Evolutionary conservation across 495 filamentous ascomycete species (phyloP).

Genomic region (Cairneyella variabilis): DNA sequence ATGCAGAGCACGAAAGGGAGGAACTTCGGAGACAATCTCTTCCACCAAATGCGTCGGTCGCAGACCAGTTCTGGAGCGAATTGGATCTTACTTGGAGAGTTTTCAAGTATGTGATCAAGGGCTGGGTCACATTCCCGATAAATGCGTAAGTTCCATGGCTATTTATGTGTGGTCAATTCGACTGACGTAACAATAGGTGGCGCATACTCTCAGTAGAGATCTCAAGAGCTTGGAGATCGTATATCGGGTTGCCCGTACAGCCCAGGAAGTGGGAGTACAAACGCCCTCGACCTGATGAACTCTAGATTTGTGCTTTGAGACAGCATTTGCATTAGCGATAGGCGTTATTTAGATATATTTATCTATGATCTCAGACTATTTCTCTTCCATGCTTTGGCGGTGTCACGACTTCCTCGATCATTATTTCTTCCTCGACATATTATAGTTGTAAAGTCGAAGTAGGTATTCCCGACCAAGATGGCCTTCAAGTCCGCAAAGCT

Average conservation of each 20-base stretch:
- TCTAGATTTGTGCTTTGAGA: background rate
- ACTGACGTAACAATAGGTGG: background rate
- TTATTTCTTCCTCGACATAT: no score
- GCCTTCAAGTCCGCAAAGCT: no score
- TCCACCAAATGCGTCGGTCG: slow-evolving; percentile 37
- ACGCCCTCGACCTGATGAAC: background rate
- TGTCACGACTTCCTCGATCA: no score
- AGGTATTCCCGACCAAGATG: no score
- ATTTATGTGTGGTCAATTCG: no score
- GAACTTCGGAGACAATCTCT: slow-evolving; percentile 26
- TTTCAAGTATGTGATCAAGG: slow-evolving; percentile 58
- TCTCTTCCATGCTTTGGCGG: no score
- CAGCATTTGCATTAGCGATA: background rate
- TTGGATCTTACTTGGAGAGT: slow-evolving; percentile 55
- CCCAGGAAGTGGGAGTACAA: background rate
- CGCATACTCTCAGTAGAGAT: background rate
- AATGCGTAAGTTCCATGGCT: slow-evolving; percentile 59
- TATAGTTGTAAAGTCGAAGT: no score
- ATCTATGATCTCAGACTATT: slow-evolving; percentile 3
- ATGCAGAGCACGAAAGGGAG: slow-evolving; percentile 39
- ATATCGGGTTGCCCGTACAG: background rate
- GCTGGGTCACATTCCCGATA: slow-evolving; percentile 66
- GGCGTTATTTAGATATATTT: background rate
- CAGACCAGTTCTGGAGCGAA: slow-evolving; percentile 62
- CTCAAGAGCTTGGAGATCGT: background rate